Conservation (phyloP, 192 early-diverging fungal genomes). For the Chytriomyces sp. region DNA sequence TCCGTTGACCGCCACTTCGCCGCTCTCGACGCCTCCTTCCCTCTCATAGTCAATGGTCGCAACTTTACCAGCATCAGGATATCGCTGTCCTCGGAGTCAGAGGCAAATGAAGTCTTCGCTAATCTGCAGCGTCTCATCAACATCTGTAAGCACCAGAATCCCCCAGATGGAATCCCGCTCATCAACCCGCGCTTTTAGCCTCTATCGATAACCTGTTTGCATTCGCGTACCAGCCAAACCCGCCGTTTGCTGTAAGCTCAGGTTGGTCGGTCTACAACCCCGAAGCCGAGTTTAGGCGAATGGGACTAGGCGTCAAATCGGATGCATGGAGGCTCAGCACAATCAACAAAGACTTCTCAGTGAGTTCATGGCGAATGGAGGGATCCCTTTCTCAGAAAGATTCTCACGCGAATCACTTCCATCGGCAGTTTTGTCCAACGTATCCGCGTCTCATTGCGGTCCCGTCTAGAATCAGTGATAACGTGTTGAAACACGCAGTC, state of each 20-base stretch:
- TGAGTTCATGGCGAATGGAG: too few relatives aligned
- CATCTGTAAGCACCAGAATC: constrained; percentile 42
- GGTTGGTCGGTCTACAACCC: constrained; percentile 79
- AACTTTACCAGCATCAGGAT: constrained; percentile 81
- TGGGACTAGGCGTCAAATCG: constrained; percentile 72
- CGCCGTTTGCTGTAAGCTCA: constrained; percentile 36
- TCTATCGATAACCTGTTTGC: constrained; percentile 78
- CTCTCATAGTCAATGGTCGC: constrained; percentile 71
- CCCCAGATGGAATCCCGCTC: background rate
- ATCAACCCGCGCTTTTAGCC: constrained; percentile 35
- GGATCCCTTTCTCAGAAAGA: background rate
- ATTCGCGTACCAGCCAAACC: constrained; percentile 63
- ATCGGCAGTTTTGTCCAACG: constrained; percentile 76
- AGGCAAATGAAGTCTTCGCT: constrained; percentile 74
- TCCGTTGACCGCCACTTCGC: constrained; percentile 66
- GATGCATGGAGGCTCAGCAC: constrained; percentile 78
- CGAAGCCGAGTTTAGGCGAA: constrained; percentile 73
- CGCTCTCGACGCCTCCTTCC: constrained; percentile 48
- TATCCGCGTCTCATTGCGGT: constrained; percentile 85
- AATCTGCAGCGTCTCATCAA: constrained; percentile 81
- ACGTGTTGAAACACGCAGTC: constrained; percentile 81
- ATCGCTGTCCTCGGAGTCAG: constrained; percentile 64
- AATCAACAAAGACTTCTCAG: constrained; percentile 75
- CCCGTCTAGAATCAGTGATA: constrained; percentile 87
- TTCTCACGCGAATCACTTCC: background rate